phyloP scores from a whole-genome alignment of 257 asterid genomes.

The Ophiorrhiza pumila region DNA sequence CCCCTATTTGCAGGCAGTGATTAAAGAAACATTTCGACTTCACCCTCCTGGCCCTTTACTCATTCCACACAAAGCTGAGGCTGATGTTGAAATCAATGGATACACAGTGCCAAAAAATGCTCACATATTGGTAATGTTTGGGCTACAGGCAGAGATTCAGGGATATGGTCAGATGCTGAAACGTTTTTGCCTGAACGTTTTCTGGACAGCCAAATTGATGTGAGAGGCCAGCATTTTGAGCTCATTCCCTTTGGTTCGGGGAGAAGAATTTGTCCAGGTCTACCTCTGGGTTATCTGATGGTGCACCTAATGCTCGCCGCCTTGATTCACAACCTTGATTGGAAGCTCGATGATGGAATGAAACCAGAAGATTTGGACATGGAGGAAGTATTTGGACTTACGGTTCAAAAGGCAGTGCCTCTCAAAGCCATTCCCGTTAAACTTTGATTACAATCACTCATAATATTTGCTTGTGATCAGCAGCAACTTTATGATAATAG shows the following conservation, averaged over 20 bases:
- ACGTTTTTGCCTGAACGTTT: constrained; percentile 38
- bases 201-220: constrained; percentile 19
- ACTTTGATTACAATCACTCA: too few species aligned
- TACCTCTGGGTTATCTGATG: constrained; percentile 37
- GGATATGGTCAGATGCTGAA: constrained; percentile 25
- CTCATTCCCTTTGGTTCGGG: constrained; percentile 43
- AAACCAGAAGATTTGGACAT: constrained; percentile 12
- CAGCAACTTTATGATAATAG: too few species aligned
- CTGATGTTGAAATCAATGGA: constrained; percentile 24
- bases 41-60: constrained; percentile 35
- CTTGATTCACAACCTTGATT: constrained; percentile 26
- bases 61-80: constrained; percentile 28
- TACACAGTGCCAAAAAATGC: constrained; percentile 31
- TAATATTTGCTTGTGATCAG: too few species aligned
- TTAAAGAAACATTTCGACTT: constrained; percentile 41
- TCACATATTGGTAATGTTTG: constrained; percentile 29
- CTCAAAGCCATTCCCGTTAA: constrained; percentile 12
- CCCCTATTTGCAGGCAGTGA: constrained; percentile 31
- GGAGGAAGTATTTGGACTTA: constrained; percentile 8
- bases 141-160: constrained; percentile 37
- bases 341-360: constrained; percentile 27
- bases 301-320: constrained; percentile 33
- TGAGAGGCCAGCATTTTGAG: constrained; percentile 36
- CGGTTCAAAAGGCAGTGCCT: neutral
- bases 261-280: constrained; percentile 38